Evolutionary conservation across 257 asterid species (phyloP).

Genomic region (Salvia miltiorrhiza): DNA sequence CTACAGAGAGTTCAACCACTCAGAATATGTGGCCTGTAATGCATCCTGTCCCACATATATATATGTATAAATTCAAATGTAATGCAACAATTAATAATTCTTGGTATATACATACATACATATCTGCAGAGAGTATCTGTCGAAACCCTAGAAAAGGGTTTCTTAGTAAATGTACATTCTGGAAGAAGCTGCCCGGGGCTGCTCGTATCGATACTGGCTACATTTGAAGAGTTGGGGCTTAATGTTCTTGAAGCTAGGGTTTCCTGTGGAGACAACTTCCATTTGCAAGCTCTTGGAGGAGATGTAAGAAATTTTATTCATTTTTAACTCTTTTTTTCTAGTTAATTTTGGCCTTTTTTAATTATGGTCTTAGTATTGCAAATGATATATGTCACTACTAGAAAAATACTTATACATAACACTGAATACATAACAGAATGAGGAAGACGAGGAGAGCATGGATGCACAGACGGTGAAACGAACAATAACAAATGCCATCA

Average conservation of each 20-base stretch:
- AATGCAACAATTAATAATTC: background rate
- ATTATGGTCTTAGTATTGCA: too few relatives aligned
- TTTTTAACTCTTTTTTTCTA: too few relatives aligned
- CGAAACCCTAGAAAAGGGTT: conserved; percentile 80
- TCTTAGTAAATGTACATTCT: conserved; percentile 65
- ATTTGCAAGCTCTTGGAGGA: conserved; percentile 81
- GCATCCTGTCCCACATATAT: too few relatives aligned
- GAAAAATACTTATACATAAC: too few relatives aligned
- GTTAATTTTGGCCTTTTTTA: too few relatives aligned
- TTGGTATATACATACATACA: background rate
- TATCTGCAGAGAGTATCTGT: conserved; percentile 61
- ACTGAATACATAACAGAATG: conserved; percentile 52
- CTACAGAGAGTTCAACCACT: conserved; percentile 35
- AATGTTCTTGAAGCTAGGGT: conserved; percentile 83
- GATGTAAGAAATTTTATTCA: conserved; percentile 36
- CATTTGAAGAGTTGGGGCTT: conserved; percentile 81
- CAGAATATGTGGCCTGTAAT: conserved; percentile 49
- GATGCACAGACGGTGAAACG: conserved; percentile 61
- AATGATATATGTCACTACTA: too few relatives aligned
- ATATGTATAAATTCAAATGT: background rate
- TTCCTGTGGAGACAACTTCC: conserved; percentile 70
- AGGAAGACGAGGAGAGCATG: conserved; percentile 53
- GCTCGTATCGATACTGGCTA: conserved; percentile 59
- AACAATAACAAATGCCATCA: conserved; percentile 60
- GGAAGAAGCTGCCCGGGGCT: conserved; percentile 67